Conservation (phyloP, 2,329 filamentous ascomycete species). For the Fusarium vanettenii region DNA sequence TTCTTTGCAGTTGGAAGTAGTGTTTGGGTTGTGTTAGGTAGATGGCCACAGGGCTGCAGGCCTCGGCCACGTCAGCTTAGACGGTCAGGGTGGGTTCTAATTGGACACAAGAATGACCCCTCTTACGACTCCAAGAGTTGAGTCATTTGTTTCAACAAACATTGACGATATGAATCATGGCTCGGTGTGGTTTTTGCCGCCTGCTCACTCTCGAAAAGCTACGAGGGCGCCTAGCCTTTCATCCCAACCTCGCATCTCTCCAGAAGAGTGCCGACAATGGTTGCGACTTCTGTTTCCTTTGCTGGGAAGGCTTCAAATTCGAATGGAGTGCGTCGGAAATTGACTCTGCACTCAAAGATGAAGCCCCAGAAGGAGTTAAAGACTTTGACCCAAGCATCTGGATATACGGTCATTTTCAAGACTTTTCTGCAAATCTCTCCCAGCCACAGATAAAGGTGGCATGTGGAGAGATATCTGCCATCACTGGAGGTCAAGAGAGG, state of each 20-base stretch:
- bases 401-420: constrained; percentile 12
- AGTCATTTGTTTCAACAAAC: neutral
- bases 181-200: neutral
- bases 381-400: constrained; percentile 5
- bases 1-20: neutral
- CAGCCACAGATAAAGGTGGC: neutral
- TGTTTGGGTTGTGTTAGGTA: neutral
- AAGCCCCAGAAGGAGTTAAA: neutral
- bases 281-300: constrained; percentile 15
- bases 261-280: neutral
- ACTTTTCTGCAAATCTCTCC: neutral
- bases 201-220: neutral
- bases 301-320: constrained; percentile 5
- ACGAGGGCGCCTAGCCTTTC: neutral
- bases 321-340: constrained; percentile 1
- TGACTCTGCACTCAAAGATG: neutral
- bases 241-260: constrained; percentile 1
- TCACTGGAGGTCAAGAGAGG: neutral
- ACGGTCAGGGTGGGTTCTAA: neutral
- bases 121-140: neutral
- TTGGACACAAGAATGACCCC: neutral
- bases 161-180: neutral
- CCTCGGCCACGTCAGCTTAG: neutral
- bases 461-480: neutral
- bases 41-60: neutral